Conservation (phyloP, 192 early-diverging fungal genomes). For the Gryganskiella cystojenkinii region DNA sequence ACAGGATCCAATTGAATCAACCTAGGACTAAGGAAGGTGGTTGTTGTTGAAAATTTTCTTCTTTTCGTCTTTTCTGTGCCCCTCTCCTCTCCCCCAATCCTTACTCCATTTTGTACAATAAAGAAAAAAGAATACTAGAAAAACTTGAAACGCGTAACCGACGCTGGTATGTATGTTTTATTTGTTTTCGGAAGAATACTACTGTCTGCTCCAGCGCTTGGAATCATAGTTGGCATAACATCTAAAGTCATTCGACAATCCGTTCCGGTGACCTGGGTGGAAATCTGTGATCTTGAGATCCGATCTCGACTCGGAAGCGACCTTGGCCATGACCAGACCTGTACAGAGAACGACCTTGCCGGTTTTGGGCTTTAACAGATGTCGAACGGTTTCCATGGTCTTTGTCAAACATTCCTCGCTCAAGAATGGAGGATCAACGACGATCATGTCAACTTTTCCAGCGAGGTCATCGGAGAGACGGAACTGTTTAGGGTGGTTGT, state of each 20-base stretch:
- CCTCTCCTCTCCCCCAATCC: too few relatives aligned
- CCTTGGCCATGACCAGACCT: constrained; percentile 31
- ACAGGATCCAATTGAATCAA: background rate
- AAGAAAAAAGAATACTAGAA: too few relatives aligned
- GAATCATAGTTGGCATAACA: constrained; percentile 73
- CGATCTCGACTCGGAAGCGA: constrained; percentile 4
- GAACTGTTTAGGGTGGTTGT: constrained; percentile 70
- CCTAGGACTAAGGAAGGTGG: background rate
- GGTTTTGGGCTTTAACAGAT: constrained; percentile 56
- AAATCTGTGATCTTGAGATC: constrained; percentile 63
- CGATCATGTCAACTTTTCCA: constrained; percentile 72
- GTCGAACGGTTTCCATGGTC: constrained; percentile 68
- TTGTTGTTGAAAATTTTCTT: background rate
- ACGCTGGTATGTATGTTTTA: too few relatives aligned
- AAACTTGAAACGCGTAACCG: too few relatives aligned
- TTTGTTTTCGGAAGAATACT: too few relatives aligned
- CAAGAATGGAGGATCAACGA: constrained; percentile 85
- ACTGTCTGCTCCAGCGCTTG: constrained; percentile 1
- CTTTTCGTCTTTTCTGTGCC: too few relatives aligned
- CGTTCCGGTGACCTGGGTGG: constrained; percentile 70
- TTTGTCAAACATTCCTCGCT: constrained; percentile 79
- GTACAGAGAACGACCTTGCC: constrained; percentile 72
- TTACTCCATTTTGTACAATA: too few relatives aligned
- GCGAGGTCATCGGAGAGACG: constrained; percentile 51
- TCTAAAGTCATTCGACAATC: constrained; percentile 82